phyloP scores from a whole-genome alignment of 441 rosid genomes.

The Adansonia gregorii region DNA sequence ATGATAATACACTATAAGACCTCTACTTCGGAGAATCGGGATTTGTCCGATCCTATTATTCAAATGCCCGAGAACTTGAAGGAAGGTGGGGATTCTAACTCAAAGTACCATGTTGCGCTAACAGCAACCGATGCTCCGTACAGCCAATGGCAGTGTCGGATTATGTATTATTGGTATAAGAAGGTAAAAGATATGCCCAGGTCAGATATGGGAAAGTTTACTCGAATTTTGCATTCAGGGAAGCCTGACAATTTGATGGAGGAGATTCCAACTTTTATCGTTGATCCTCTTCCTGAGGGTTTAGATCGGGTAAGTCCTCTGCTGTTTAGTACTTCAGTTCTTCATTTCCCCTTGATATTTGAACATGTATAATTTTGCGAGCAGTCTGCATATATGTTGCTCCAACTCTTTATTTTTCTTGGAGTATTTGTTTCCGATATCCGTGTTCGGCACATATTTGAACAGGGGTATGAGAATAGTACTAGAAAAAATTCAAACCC shows the following conservation, averaged over 20 bases:
- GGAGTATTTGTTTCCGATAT: no score
- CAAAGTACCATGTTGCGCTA: slow-evolving; percentile 63
- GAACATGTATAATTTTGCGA: background rate
- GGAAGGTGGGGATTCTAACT: slow-evolving; percentile 29
- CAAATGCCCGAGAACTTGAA: slow-evolving; percentile 31
- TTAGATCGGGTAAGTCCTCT: slow-evolving; percentile 63
- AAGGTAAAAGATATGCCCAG: slow-evolving; percentile 63
- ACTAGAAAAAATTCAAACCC: no score
- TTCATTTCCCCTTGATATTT: slow-evolving; percentile 11
- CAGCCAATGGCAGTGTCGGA: slow-evolving; percentile 83
- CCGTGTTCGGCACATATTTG: no score
- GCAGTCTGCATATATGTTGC: background rate
- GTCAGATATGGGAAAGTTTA: slow-evolving; percentile 81
- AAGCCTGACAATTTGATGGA: slow-evolving; percentile 68
- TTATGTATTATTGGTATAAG: slow-evolving; percentile 80
- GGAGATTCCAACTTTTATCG: slow-evolving; percentile 73
- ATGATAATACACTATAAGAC: slow-evolving; percentile 41
- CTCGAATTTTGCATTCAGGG: slow-evolving; percentile 82
- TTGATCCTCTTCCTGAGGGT: slow-evolving; percentile 80
- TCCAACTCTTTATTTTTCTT: no score
- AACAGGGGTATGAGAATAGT: no score
- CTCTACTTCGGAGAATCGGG: slow-evolving; percentile 33
- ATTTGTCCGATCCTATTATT: slow-evolving; percentile 38
- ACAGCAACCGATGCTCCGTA: slow-evolving; percentile 72
- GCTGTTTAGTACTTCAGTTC: slow-evolving; percentile 10